Conservation (phyloP, 2,329 filamentous ascomycete species). For the Aspergillus tubingensis region DNA sequence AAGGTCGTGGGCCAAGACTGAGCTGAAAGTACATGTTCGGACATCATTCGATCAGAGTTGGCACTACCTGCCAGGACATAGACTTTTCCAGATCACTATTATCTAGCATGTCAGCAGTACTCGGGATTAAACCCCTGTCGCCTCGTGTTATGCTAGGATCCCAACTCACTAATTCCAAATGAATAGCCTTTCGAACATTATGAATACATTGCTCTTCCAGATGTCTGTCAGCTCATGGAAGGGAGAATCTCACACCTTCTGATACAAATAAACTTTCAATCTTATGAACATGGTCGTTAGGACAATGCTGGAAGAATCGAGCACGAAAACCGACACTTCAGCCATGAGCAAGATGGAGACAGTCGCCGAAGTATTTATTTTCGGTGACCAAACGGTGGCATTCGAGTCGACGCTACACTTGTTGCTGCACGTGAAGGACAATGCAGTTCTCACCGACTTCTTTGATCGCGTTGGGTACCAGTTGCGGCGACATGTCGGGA, state of each 20-base stretch:
- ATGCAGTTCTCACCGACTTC: conserved; percentile 6
- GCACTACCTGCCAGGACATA: neutral
- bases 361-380: conserved; percentile 6
- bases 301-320: conserved; percentile 1
- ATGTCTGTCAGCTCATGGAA: neutral
- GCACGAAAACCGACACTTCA: neutral
- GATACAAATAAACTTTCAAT: neutral
- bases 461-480: conserved; percentile 6
- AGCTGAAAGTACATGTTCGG: too few species aligned
- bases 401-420: conserved; percentile 4
- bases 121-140: neutral
- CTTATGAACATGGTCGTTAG: conserved; percentile 19
- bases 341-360: neutral
- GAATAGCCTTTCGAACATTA: neutral
- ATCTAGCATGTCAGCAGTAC: neutral
- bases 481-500: conserved; percentile 8
- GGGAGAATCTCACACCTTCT: neutral
- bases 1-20: neutral
- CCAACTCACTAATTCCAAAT: neutral
- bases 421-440: conserved; percentile 10
- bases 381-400: conserved; percentile 10
- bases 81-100: neutral
- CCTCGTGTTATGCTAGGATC: neutral
- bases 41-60: too few species aligned
- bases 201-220: neutral